Conservation (phyloP, 176 grass and related monocot species). For the Aegilops tauschii region DNA sequence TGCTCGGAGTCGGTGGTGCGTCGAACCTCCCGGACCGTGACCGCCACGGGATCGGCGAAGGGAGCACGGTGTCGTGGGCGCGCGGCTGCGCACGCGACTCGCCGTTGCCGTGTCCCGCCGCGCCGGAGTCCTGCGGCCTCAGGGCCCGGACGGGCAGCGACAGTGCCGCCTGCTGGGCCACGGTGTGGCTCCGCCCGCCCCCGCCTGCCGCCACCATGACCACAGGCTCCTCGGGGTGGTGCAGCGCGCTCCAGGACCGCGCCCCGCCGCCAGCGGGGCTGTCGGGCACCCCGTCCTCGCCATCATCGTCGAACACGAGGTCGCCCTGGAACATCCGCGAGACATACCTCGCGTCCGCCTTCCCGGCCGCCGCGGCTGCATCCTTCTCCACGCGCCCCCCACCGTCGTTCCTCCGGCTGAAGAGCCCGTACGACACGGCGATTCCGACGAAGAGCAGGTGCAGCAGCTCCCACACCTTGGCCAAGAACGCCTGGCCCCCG, state of each 20-base stretch:
- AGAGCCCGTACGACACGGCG: constrained; percentile 85
- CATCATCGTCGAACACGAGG: constrained; percentile 47
- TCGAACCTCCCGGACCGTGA: constrained; percentile 54
- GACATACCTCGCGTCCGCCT: constrained; percentile 56
- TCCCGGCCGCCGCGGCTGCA: not conserved
- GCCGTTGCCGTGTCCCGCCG: not conserved
- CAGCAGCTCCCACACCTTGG: constrained; percentile 80
- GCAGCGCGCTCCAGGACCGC: constrained; percentile 64
- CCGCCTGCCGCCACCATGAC: constrained; percentile 34
- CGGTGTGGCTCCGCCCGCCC: not conserved
- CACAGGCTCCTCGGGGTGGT: constrained; percentile 37
- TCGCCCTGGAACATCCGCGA: constrained; percentile 62
- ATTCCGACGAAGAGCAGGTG: constrained; percentile 87
- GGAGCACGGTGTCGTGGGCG: constrained; percentile 47
- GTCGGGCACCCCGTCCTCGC: constrained; percentile 26
- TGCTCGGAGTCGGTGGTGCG: constrained; percentile 8
- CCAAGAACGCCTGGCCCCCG: constrained; percentile 49
- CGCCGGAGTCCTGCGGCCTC: constrained; percentile 35
- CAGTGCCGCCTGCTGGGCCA: constrained; percentile 37
- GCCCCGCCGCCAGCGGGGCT: constrained; percentile 26
- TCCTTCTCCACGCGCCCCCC: constrained; percentile 27
- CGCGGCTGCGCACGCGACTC: not conserved
- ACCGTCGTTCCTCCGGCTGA: constrained; percentile 73
- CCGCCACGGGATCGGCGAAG: constrained; percentile 88
- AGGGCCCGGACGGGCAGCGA: constrained; percentile 59